Evolutionary conservation across 148 eudicot species (phyloP).

Genomic region (Nepenthes mirabilis): DNA sequence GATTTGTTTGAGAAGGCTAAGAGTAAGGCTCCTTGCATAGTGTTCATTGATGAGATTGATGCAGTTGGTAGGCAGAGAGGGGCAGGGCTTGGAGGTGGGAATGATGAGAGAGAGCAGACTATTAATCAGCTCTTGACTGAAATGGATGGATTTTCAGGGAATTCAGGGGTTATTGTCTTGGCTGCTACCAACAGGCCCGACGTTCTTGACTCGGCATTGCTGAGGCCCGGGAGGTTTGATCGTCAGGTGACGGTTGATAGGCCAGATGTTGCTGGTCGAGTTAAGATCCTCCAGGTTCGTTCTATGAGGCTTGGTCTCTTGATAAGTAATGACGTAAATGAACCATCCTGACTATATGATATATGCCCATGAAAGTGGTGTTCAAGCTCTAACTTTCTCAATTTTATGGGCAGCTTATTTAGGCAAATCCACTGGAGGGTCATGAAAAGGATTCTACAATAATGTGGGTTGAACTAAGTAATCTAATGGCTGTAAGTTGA

Average conservation of each 20-base stretch:
- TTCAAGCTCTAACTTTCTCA: no score
- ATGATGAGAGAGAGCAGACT: slow-evolving; percentile 98
- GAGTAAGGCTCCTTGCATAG: slow-evolving; percentile 90
- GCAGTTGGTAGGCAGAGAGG: slow-evolving; percentile 99
- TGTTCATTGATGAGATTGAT: slow-evolving; percentile 96
- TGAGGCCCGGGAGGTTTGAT: slow-evolving; percentile 99
- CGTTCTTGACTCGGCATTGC: slow-evolving; percentile 94
- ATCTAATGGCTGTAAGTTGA: no score
- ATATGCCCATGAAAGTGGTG: no score
- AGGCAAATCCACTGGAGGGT: no score
- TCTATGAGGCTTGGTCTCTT: background rate
- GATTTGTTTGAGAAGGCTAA: slow-evolving; percentile 98
- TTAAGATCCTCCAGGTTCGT: slow-evolving; percentile 87
- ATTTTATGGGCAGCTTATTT: no score
- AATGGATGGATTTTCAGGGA: slow-evolving; percentile 98
- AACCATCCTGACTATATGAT: no score
- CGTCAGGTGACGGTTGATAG: slow-evolving; percentile 94
- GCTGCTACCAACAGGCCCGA: slow-evolving; percentile 98
- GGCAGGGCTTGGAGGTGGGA: slow-evolving; percentile 95
- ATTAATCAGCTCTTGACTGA: slow-evolving; percentile 98
- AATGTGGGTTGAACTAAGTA: no score
- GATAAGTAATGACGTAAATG: background rate
- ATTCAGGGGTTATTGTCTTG: slow-evolving; percentile 92
- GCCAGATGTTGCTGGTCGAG: slow-evolving; percentile 99
- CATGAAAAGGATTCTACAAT: no score